phyloP scores from a whole-genome alignment of 371 early-diverging fungal genomes.

The Mortierella sp. region DNA sequence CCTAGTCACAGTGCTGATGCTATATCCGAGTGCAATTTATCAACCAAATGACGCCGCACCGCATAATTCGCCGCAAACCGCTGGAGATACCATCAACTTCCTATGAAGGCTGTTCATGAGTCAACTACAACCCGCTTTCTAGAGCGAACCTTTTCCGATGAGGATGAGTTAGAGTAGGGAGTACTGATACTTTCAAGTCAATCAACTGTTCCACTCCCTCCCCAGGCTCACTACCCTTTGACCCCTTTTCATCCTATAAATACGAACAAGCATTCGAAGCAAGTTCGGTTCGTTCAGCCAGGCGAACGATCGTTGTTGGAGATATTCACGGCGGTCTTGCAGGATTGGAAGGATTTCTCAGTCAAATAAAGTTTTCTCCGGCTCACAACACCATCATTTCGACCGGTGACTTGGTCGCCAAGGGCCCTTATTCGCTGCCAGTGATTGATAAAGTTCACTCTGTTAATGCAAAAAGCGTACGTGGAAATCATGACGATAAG shows the following conservation, averaged over 20 bases:
- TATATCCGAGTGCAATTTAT: not conserved
- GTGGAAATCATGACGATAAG: constrained; percentile 86
- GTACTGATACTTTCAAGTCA: not conserved
- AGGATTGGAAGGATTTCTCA: constrained; percentile 66
- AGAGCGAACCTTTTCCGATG: not conserved
- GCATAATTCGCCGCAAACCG: not conserved
- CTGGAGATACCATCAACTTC: not conserved
- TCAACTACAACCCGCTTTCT: not conserved
- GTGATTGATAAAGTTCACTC: constrained; percentile 69
- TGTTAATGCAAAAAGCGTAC: constrained; percentile 68
- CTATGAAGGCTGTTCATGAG: not conserved
- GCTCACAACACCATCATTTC: constrained; percentile 69
- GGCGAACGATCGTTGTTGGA: constrained; percentile 75
- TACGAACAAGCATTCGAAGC: constrained; percentile 9
- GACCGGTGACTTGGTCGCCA: constrained; percentile 79
- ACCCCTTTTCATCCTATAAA: constrained; percentile 34
- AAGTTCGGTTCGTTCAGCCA: constrained; percentile 1
- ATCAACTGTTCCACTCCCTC: constrained; percentile 33
- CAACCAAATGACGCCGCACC: not conserved
- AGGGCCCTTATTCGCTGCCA: constrained; percentile 76
- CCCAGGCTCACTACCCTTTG: constrained; percentile 28
- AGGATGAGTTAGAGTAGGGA: not conserved
- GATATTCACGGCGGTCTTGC: constrained; percentile 77
- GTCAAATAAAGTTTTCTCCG: constrained; percentile 59
- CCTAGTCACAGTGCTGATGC: not conserved